Evolutionary conservation across 2,329 filamentous ascomycete species (phyloP), one percentile per base, ranked within the genome.

Genomic region (Tolypocladium nubicola): DNA sequence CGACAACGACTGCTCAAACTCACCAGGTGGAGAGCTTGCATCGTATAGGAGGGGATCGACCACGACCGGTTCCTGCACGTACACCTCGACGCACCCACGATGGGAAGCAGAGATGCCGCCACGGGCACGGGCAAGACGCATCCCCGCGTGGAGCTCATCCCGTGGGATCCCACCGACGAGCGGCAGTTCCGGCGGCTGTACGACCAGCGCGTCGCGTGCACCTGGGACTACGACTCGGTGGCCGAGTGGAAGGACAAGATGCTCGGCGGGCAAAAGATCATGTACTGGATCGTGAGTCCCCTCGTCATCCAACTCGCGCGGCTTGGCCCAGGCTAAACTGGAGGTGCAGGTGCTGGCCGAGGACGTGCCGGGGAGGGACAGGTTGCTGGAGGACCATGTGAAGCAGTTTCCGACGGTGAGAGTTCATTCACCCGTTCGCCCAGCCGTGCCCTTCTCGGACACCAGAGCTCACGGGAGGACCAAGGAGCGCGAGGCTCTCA

Each of bases 151-250:
- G 52, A 66, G 56, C 67, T 79, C 43, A 65, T 79, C 23, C 75
- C 76, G 10, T 79, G 73, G 73, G 76, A 80, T 58, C 65, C 72
- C 11, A 62, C 61, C 19, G 73, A 69, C 50, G 66, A 67, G 10
- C 64, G 65, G n/a, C 76, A 79, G 56, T 64, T 68, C 39, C 59
- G 72, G 57, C 67, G 76, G 41, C 64, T 79, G 63, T 65, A 70
- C 43, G 67, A 73, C 35, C 76, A 79, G 62, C 72, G 77, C 16
- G 62, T 77, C 14, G 71, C 72, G 4, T 79, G 76, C 59, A 74
- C 75, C 19, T 79, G 76, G 76, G 67, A 71, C 45, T 56, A 62
- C 14, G 67, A 76, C 4, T 61, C 68, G 35, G 70, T 79, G 16
- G 64, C 62, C 16, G 59, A 61, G 52, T 76, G 71, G 70, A 67